Evolutionary conservation across 768 basidiomycete species (phyloP).

Genomic region (Suillus fuscotomentosus): DNA sequence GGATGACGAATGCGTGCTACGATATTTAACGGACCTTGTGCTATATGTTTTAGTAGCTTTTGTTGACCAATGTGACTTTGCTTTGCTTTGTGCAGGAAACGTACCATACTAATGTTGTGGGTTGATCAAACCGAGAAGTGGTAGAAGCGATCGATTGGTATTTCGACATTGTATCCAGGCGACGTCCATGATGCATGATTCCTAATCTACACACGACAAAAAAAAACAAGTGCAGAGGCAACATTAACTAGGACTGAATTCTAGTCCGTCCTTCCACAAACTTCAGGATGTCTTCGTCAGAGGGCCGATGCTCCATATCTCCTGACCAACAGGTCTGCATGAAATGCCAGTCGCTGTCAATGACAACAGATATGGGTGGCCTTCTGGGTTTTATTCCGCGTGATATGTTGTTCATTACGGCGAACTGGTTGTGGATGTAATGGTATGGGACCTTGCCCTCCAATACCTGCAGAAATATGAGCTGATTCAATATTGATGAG

Average conservation of each 20-base stretch:
- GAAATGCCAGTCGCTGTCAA: constrained; percentile 21
- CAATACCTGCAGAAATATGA: not conserved
- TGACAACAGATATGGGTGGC: not conserved
- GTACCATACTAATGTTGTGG: not conserved
- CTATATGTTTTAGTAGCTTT: not conserved
- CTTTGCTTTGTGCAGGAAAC: not conserved
- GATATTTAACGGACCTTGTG: not conserved
- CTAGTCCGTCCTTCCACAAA: not conserved
- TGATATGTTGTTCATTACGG: not conserved
- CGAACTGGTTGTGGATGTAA: not conserved
- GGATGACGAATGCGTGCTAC: not conserved
- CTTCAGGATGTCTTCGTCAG: no score
- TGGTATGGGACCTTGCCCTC: not conserved
- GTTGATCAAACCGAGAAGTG: not conserved
- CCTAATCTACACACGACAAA: not conserved
- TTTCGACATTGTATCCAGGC: no score
- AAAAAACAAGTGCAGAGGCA: not conserved
- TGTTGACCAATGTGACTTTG: not conserved
- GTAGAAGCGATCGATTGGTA: not conserved
- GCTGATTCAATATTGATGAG: not conserved
- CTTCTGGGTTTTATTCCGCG: constrained; percentile 14
- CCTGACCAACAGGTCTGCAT: constrained; percentile 28
- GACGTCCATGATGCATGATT: not conserved
- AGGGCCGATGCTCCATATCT: constrained; percentile 31
- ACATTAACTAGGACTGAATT: not conserved